A percentile compares a stretch with the other conserved stretches of the same genome.
phyloP scores from a whole-genome alignment of 176 grass and related monocot species.

The Phoenix dactylifera region DNA sequence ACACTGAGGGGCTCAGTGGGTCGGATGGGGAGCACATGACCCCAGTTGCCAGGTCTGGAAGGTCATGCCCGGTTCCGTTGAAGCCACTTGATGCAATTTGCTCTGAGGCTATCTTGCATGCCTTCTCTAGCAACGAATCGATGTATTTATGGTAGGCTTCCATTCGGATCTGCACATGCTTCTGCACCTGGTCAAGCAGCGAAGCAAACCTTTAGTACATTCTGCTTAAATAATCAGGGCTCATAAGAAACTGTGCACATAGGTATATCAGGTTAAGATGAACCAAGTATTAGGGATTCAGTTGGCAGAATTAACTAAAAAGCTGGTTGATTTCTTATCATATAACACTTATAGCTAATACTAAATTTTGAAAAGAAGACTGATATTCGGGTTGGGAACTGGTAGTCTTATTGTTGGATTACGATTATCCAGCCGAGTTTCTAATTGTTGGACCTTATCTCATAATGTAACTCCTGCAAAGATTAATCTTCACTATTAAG shows the following conservation, averaged over 20 bases:
- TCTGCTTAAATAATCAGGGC: background rate
- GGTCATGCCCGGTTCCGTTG: slow-evolving; percentile 39
- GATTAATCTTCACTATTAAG: too few relatives aligned
- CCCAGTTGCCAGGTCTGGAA: slow-evolving; percentile 33
- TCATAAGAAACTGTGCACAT: background rate
- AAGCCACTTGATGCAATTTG: slow-evolving; percentile 53
- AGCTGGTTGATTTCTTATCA: too few relatives aligned
- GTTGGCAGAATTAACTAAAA: too few relatives aligned
- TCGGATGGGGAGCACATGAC: slow-evolving; percentile 40
- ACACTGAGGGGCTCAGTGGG: slow-evolving; percentile 49
- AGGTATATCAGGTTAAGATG: too few relatives aligned
- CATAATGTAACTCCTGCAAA: too few relatives aligned
- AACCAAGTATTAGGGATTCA: too few relatives aligned
- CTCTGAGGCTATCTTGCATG: slow-evolving; percentile 85
- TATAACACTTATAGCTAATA: too few relatives aligned
- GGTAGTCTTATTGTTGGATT: too few relatives aligned
- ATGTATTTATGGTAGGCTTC: slow-evolving; percentile 89
- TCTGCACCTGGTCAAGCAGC: slow-evolving; percentile 54
- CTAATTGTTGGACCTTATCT: too few relatives aligned
- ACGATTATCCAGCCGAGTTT: too few relatives aligned
- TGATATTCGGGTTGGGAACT: too few relatives aligned
- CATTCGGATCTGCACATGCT: slow-evolving; percentile 88
- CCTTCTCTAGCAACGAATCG: slow-evolving; percentile 69
- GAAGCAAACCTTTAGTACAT: background rate
- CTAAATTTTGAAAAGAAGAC: too few relatives aligned